These are phyloP conservation scores for Ruellia speciosa DNA, from an alignment of 305 asterid species.

Conservation along the genomic window DNA sequence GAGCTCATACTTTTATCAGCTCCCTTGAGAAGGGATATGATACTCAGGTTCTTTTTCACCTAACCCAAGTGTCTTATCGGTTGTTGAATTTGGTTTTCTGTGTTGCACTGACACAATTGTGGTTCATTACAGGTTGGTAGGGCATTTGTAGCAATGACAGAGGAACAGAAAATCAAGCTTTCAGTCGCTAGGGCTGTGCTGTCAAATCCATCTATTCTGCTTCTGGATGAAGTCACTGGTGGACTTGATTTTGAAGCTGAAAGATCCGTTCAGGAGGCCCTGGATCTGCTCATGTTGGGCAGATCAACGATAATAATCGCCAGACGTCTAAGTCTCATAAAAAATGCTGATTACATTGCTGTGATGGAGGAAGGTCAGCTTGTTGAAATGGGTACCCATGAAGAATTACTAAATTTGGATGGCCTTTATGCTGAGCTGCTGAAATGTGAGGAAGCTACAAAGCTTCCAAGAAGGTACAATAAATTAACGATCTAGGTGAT, in stretches of 20 bases:
- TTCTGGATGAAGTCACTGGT: slow-evolving; percentile 97
- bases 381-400: slow-evolving; percentile 99
- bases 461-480: slow-evolving; percentile 90
- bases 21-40: slow-evolving; percentile 89
- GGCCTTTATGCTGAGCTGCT: slow-evolving; percentile 99
- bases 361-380: slow-evolving; percentile 99
- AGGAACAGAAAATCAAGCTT: slow-evolving; percentile 93
- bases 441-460: slow-evolving; percentile 95
- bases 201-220: slow-evolving; percentile 87
- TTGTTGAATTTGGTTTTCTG: slow-evolving; percentile 16
- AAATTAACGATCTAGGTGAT: slow-evolving; percentile 15
- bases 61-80: slow-evolving; percentile 13
- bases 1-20: slow-evolving; percentile 94
- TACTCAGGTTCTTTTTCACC: slow-evolving; percentile 57
- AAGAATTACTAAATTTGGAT: slow-evolving; percentile 78
- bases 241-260: slow-evolving; percentile 99
- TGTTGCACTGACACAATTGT: slow-evolving; percentile 21
- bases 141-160: slow-evolving; percentile 78
- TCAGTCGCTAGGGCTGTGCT: slow-evolving; percentile 98
- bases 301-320: slow-evolving; percentile 97
- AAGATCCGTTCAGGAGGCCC: slow-evolving; percentile 88
- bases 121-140: slow-evolving; percentile 69
- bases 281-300: slow-evolving; percentile 96
- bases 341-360: slow-evolving; percentile 95
- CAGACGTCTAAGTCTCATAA: slow-evolving; percentile 83